Percentiles rank a stretch among this genome's conserved stretches.
Evolutionary conservation across 148 eudicot genomes (phyloP).

Genomic region (Camellia japonica): DNA sequence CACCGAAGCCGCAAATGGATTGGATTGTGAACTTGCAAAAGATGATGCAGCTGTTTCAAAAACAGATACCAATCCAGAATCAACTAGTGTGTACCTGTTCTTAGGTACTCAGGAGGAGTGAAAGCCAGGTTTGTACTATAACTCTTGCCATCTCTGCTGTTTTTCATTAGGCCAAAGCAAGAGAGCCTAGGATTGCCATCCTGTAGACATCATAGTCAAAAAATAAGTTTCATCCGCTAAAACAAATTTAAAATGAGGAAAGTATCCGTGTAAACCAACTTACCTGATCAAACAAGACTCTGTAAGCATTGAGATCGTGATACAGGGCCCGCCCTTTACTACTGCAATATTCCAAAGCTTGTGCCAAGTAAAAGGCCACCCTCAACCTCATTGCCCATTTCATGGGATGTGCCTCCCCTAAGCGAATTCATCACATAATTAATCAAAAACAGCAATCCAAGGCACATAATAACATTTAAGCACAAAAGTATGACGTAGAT

Average conservation of each 20-base stretch:
- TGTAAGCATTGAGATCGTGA: slow-evolving; percentile 69
- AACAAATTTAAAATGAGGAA: not conserved
- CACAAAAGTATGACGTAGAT: not conserved
- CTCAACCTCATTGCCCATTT: slow-evolving; percentile 81
- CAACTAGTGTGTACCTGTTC: slow-evolving; percentile 44
- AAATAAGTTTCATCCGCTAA: not conserved
- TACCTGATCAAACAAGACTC: slow-evolving; percentile 68
- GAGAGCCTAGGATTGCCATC: slow-evolving; percentile 71
- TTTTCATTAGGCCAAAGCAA: slow-evolving; percentile 78
- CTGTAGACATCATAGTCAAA: slow-evolving; percentile 25
- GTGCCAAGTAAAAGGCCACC: slow-evolving; percentile 64
- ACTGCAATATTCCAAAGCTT: slow-evolving; percentile 65
- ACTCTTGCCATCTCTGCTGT: slow-evolving; percentile 78
- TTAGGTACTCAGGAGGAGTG: slow-evolving; percentile 73
- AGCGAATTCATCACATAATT: not conserved
- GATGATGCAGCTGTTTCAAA: not conserved
- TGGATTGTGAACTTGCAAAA: not conserved
- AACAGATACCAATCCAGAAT: not conserved
- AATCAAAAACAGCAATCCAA: not conserved
- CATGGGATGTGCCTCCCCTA: slow-evolving; percentile 73
- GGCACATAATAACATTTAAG: not conserved
- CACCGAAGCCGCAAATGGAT: not conserved
- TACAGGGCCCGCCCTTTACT: slow-evolving; percentile 56
- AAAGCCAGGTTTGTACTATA: slow-evolving; percentile 77
- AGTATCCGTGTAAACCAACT: not conserved